Evolutionary conservation across 1,284 basidiomycete species (phyloP).

Genomic region (Pseudozyma hubeiensis): DNA sequence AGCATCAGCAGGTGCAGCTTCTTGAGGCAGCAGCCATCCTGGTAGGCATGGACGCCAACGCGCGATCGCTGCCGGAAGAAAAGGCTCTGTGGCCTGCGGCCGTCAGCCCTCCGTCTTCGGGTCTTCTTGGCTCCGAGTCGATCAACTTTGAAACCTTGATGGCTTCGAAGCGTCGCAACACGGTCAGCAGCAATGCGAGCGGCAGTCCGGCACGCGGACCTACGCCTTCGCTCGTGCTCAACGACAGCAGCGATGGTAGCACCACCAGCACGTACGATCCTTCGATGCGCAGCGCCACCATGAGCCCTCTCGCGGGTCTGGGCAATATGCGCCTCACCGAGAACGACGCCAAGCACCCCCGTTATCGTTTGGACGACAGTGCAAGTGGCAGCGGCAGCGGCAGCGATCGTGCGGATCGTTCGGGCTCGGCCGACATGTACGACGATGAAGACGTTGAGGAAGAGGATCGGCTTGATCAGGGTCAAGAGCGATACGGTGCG

Average conservation of each 20-base stretch:
- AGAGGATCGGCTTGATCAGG: constrained; percentile 37
- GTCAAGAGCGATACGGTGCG: constrained; percentile 65
- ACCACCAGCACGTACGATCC: constrained; percentile 46
- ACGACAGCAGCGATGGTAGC: constrained; percentile 54
- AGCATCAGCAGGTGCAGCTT: constrained; percentile 97
- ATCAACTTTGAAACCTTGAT: constrained; percentile 69
- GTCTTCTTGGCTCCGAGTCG: constrained; percentile 69
- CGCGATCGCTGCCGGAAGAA: constrained; percentile 85
- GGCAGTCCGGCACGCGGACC: constrained; percentile 43
- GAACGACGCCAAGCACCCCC: constrained; percentile 19
- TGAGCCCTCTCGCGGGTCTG: constrained; percentile 50
- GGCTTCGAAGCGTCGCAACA: constrained; percentile 57
- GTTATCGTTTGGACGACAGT: constrained; percentile 45
- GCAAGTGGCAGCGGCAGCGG: constrained; percentile 35
- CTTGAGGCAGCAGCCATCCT: constrained; percentile 97
- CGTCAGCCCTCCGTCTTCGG: constrained; percentile 71
- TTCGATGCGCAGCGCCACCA: constrained; percentile 41
- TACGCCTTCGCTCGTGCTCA: constrained; percentile 39
- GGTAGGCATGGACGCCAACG: constrained; percentile 74
- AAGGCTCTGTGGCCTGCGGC: constrained; percentile 78
- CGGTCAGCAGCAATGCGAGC: constrained; percentile 40
- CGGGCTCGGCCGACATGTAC: constrained; percentile 56
- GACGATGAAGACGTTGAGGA: constrained; percentile 64
- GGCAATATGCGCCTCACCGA: constrained; percentile 46
- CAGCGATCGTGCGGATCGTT: constrained; percentile 43